Evolutionary conservation across 1,284 basidiomycete genomes (phyloP).

Genomic region (Puccinia horiana): DNA sequence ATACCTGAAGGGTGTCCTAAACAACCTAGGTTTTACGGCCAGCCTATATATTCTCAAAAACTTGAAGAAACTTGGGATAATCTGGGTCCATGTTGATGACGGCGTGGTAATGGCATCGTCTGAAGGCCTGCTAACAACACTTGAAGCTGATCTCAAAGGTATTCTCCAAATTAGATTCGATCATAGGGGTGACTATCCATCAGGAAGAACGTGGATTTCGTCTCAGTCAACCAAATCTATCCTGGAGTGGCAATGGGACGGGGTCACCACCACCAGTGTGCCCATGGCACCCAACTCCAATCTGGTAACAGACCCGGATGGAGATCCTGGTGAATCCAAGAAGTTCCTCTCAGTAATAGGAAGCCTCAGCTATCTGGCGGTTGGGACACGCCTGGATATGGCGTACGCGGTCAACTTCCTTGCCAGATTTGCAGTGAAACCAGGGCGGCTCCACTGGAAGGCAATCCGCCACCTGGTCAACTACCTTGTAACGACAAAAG

Average conservation of each 20-base stretch:
- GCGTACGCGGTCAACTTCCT: slow-evolving; percentile 22
- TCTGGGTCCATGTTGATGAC: slow-evolving; percentile 37
- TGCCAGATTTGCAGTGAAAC: not conserved
- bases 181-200: not conserved
- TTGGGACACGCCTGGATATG: not conserved
- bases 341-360: slow-evolving; percentile 3
- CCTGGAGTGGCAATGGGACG: not conserved
- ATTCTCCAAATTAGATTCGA: not conserved
- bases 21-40: not conserved
- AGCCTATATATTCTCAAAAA: not conserved
- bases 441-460: not conserved
- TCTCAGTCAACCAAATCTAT: not conserved
- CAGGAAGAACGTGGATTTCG: not conserved
- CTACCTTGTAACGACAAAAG: no score
- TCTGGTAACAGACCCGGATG: not conserved
- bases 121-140: not conserved
- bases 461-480: not conserved
- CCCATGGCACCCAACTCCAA: not conserved
- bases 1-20: not conserved
- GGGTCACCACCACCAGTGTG: not conserved
- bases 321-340: no score
- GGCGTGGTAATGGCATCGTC: not conserved
- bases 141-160: not conserved
- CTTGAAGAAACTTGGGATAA: not conserved
- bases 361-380: not conserved